phyloP scores from a whole-genome alignment of 2,329 filamentous ascomycete genomes.

The Claviceps fusiformis region DNA sequence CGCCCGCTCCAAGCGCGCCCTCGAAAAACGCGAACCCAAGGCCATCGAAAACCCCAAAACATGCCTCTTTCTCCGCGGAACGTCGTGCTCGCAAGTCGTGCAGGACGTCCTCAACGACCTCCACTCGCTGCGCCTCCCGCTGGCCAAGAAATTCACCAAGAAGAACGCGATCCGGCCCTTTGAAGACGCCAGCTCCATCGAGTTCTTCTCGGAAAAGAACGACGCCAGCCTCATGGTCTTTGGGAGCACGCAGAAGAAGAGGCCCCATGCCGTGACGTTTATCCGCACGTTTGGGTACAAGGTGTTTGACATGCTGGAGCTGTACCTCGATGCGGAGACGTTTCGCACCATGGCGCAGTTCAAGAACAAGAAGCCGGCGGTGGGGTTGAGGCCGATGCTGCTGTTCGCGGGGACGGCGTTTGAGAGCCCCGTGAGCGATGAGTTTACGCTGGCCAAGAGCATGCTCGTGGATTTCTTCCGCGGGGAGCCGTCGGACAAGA shows the following conservation, averaged over 20 bases:
- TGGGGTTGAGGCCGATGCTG: conserved; percentile 80
- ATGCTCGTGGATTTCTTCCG: conserved; percentile 86
- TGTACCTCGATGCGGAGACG: conserved; percentile 63
- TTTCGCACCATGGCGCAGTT: conserved; percentile 62
- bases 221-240: conserved; percentile 79
- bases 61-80: conserved; percentile 79
- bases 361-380: conserved; percentile 59
- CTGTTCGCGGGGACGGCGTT: conserved; percentile 83
- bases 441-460: conserved; percentile 76
- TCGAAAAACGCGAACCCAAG: conserved; percentile 88
- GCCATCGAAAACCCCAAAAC: conserved; percentile 79
- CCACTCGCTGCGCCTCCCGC: conserved; percentile 68
- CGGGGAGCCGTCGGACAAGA: conserved; percentile 58
- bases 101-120: conserved; percentile 79
- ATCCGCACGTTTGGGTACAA: conserved; percentile 74
- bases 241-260: conserved; percentile 79
- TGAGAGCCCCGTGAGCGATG: conserved; percentile 64
- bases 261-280: conserved; percentile 80
- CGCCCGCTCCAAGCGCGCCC: conserved; percentile 85
- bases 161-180: conserved; percentile 95
- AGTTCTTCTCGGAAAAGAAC: conserved; percentile 96
- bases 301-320: conserved; percentile 87
- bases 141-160: conserved; percentile 86
- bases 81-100: conserved; percentile 67
- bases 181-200: conserved; percentile 72